Evolutionary conservation across 2,329 filamentous ascomycete species (phyloP).

Genomic region (Metarhizium robertsii): DNA sequence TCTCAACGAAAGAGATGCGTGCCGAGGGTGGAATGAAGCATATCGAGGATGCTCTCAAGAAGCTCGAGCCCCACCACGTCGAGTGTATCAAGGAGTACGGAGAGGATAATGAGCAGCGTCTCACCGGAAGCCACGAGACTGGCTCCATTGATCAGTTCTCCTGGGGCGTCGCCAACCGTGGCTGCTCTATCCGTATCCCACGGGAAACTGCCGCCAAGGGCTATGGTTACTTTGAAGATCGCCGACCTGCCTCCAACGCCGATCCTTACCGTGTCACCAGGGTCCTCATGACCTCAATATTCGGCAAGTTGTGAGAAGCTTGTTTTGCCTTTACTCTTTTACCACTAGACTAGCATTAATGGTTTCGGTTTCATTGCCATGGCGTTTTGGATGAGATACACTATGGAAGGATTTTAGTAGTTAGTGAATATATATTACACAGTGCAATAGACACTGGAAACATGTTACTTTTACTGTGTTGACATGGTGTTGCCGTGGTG

Average conservation of each 20-base stretch:
- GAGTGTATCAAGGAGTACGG: constrained; percentile 92
- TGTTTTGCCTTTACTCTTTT: neutral
- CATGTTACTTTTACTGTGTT: too few relatives aligned
- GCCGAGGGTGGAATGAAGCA: constrained; percentile 87
- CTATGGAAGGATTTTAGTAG: neutral
- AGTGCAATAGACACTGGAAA: neutral
- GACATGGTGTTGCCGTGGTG: too few relatives aligned
- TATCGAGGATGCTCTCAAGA: constrained; percentile 82
- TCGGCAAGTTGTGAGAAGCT: constrained; percentile 23
- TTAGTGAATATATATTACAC: neutral
- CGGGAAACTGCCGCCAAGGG: constrained; percentile 76
- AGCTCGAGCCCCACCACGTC: constrained; percentile 65
- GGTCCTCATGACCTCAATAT: constrained; percentile 66
- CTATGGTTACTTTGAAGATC: constrained; percentile 90
- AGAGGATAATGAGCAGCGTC: constrained; percentile 88
- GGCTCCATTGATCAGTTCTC: constrained; percentile 88
- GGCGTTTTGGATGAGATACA: neutral
- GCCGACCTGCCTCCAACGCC: constrained; percentile 74
- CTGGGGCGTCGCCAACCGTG: constrained; percentile 93
- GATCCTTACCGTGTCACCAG: constrained; percentile 77
- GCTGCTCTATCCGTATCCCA: constrained; percentile 86
- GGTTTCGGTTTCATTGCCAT: neutral
- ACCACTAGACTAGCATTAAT: neutral
- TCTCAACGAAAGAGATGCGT: constrained; percentile 84
- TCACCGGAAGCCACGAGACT: constrained; percentile 92